Evolutionary conservation across 768 basidiomycete species (phyloP), one percentile per base, ranked within the genome.

Genomic region (Serpula lacrymans): DNA sequence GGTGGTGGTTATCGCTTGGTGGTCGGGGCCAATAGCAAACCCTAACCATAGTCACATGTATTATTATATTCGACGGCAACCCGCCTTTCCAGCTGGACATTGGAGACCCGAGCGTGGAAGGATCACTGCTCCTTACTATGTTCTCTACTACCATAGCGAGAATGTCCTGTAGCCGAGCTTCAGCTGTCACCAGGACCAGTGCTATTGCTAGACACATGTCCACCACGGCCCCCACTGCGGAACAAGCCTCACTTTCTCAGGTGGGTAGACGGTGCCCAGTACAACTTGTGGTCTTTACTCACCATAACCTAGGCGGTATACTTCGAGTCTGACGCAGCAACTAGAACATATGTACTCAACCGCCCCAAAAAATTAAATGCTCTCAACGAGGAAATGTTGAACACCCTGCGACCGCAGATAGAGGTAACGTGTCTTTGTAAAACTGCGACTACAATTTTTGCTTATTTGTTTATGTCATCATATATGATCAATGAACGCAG

Each of bases 331-430:
- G 76, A 75, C 37, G 69, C 77, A 30, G 69, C 71, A 42, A 54
- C 81, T 20, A 73, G 91, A 44, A 78, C 74, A 17, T 92, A 84
- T 54, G 72, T 78, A 29, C 78, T 98, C 39, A 95, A 96, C 54
- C 75, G 93, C 39, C 78, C 87, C 0, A 59, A 59, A 45, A 88
- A 88, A 61, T 71, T 88, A 24, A 98, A 98, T 67, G 80, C 89
- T 2, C 74, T 97, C 40, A 79, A 89, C 58, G 68, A 75, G 28
- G 69, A 75, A 26, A 95, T 96, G 90, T 76, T 96, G 21, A 59
- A 74, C 21, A 50, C 77, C 6, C 67, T 98, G 13, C 69, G 76
- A 12, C 75, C 80, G 3, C 83, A 88, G 60, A 76, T 97, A 34
- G 79, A 88, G 71, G 93, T 89, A 51, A 39, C 74, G 20, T n/a